phyloP scores from a whole-genome alignment of 805 yeast species.

The Ogataea ganodermae region DNA sequence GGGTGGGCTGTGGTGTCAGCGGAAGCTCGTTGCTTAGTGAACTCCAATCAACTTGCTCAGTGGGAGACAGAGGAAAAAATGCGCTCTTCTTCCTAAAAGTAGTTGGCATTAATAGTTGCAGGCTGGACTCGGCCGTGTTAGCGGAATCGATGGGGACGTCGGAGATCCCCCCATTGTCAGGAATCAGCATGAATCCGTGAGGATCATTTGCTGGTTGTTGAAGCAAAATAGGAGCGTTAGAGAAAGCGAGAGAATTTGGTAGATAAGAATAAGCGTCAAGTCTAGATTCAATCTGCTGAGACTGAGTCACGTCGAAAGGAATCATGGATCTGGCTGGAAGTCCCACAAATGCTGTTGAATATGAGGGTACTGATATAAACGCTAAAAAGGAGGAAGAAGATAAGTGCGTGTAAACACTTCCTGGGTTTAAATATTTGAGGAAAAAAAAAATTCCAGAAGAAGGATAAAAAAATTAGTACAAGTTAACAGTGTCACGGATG shows the following conservation, averaged over 20 bases:
- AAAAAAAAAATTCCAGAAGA: neutral
- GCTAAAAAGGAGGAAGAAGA: neutral
- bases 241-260: neutral
- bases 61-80: slow-evolving; percentile 7
- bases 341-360: neutral
- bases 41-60: slow-evolving; percentile 5
- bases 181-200: neutral
- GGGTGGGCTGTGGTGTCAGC: neutral
- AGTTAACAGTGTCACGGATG: no score
- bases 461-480: slow-evolving; percentile 2
- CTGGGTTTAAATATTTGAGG: neutral
- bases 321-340: slow-evolving; percentile 3
- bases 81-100: slow-evolving; percentile 4
- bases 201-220: neutral
- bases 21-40: neutral
- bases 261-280: slow-evolving; percentile 9
- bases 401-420: neutral
- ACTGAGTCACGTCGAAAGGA: slow-evolving; percentile 10
- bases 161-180: neutral
- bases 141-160: no score
- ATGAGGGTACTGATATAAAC: neutral
- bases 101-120: slow-evolving; percentile 1
- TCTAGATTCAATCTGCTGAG: slow-evolving; percentile 6
- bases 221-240: slow-evolving; percentile 3
- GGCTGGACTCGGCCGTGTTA: neutral